Base-by-base conservation (phyloP, 345 rosid species). In the Isatis tinctoria region DNA sequence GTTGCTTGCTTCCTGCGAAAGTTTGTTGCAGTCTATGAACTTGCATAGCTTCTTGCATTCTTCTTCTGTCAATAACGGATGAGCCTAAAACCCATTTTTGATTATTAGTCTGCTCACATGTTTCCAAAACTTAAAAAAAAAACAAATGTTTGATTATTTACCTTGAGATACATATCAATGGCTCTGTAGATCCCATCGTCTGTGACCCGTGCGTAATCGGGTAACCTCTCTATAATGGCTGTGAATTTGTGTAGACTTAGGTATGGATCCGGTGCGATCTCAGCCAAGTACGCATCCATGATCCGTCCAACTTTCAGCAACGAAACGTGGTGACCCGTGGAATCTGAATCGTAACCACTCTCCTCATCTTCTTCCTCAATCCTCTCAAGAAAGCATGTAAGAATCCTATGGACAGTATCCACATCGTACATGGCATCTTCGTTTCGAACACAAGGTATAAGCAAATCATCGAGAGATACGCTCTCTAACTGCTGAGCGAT, bases 171-270 rank as follows among this genome's bases (percentile, higher is more conserved):
- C 67, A 90, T 82, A 54, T 93, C 98, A 59, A 89, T 72, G 35
- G 96, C 97, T 69, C 93, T 82, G 70, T 93, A 93, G 22, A 90
- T 84, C 4, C 90, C 93, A 28, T 93, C 98, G 45, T 93, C 97
- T 1, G 87, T 80, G 10, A 89, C 88, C 3, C 96, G 92, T 74
- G 92, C 82, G 74, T 87, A 83, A 71, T 90, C 88, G 0, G 98
- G 97, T 67, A 93, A 64, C 61, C 85, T 82, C 77, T 90, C 94
- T 10, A 89, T 82, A 84, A 87, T 67, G 53, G 90, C 86, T 11
- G 76, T 77, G 82, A 93, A 89, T 72, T 90, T 90, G 74, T 75
- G 84, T 80, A 87, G 69, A 78, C 87, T 83, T 74, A 93, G 60
- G 75, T 84, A 83, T 14, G 93, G 97, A 73, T 90, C 98, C 3